Base-by-base conservation (phyloP, 2,329 filamentous ascomycete species). In the Diplodia intermedia region DNA sequence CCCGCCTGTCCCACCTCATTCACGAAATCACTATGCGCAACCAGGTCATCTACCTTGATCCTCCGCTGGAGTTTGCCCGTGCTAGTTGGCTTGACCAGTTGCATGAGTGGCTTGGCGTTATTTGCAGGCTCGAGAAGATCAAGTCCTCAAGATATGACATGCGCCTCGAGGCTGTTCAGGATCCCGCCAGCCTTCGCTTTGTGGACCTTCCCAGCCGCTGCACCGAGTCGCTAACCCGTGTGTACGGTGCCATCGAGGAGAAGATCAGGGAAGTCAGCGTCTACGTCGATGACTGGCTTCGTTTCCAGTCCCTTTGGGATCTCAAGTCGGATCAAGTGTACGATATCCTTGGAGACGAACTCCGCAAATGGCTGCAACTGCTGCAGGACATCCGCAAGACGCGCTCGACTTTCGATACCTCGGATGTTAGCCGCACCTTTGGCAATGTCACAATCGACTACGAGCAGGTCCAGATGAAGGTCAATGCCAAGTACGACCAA, bases 401-500 rank as follows among this genome's bases (percentile, higher is more conserved):
- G 52, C 90, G 95, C 65, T 91, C 93, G 52, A 99, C 96, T 0
- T 99, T 99, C 74, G 95, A 99, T 76, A 99, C 94, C 1, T 96
- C 94, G 9, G 95, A 97, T 77, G 92, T 96, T 71, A 95, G 91
- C 79, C 91, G 92, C 49, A 91, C 91, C 1, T 99, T 99, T 77
- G 95, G 95, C 4, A 94, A 97, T 79, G 89, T 98, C 66, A 93
- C 91, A 4, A 93, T 99, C 75, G 94, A 99, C 78, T 99, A 99
- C 75, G 95, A 98, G 74, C 96, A 99, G 79, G 95, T 99, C 0
- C 96, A 99, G 80, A 93, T 94, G 68, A 97, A 97, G 80, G 95
- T 99, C 79, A 99, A 98, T 75, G 93, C 93, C 74, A 99, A 98
- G 79, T 99, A 99, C 77, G 96, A 99, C 77, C 94, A 98, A 79